Base-by-base conservation (phyloP, 306 rosid species). In the Prunus salicina region DNA sequence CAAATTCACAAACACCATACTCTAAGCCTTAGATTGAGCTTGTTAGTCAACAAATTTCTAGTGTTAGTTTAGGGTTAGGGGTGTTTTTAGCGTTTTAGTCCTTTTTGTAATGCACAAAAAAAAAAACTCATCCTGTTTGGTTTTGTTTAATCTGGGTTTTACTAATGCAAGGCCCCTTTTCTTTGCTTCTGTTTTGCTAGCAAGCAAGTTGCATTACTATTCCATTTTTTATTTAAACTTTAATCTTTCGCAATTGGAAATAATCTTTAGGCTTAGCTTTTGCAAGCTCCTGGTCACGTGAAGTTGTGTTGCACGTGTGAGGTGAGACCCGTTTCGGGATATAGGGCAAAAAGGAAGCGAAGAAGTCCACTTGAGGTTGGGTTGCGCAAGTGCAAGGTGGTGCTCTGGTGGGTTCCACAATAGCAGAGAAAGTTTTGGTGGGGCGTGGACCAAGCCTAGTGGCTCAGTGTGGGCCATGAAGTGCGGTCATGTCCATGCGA, bases 401-500 rank as follows among this genome's bases (percentile, higher is more conserved):
- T 9, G 57, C 57, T 18, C 15, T 18, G 32, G 19, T 18, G 80
- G 83, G 67, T 41, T 52, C 83, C 67, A 46, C 67, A 3, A 1
- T 20, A 3, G 27, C 20, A 46, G 63, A 74, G 65, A 76, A 45
- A 76, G 74, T 73, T 57, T 61, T 64, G 81, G 74, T 75, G 68
- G 81, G 77, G 61, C 83, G 86, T 80, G 89, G 88, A 79, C 76
- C 68, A 49, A 58, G 81, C 74, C 20, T 69, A 84, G 76, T 84
- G 79, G 83, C 62, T 87, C 56, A 66, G 65, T 67, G 73, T 83
- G 87, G 82, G 88, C 84, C 88, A 78, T 80, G 79, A 57, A 83
- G 79, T 65, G 64, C 63, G 73, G 71, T 60, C 91, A 75, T 34
- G 8, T 34, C 43, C 43, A 34, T 61, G 84, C 69, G 81, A 75